Conservation (phyloP, 257 asterid species). For the Leptodermis oblonga region DNA sequence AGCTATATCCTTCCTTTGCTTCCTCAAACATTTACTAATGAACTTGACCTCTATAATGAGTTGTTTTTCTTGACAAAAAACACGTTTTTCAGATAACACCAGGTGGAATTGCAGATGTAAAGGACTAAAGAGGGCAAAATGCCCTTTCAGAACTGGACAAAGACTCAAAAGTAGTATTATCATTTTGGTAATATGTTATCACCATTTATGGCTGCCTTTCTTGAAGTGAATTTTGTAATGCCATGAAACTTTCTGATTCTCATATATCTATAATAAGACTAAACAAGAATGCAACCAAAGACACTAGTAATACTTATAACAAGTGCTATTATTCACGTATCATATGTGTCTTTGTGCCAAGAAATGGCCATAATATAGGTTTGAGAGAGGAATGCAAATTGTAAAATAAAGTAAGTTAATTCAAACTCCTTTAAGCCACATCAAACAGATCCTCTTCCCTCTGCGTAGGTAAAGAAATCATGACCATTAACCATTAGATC, state of each 20-base stretch:
- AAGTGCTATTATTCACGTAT: slow-evolving; percentile 12
- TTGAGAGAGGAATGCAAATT: slow-evolving; percentile 6
- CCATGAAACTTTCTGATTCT: neutral
- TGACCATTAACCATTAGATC: neutral
- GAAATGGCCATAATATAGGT: slow-evolving; percentile 14
- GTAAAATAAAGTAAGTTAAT: slow-evolving; percentile 10
- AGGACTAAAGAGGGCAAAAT: slow-evolving; percentile 45
- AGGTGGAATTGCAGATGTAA: slow-evolving; percentile 98
- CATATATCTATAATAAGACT: neutral
- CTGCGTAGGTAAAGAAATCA: slow-evolving; percentile 11
- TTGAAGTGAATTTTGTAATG: neutral
- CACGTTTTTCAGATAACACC: slow-evolving; percentile 88
- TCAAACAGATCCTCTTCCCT: slow-evolving; percentile 2
- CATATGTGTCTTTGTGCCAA: slow-evolving; percentile 13
- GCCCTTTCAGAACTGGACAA: neutral
- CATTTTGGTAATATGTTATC: neutral
- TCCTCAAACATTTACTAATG: slow-evolving; percentile 13
- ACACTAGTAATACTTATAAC: neutral
- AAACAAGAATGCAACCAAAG: neutral
- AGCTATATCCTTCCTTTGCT: slow-evolving; percentile 80
- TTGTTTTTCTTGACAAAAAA: slow-evolving; percentile 41
- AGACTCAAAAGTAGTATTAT: neutral
- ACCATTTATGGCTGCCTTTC: neutral
- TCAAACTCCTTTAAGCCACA: slow-evolving; percentile 16
- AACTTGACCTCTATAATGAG: neutral